Evolutionary conservation across 306 rosid species (phyloP), one percentile per base, ranked within the genome.

Genomic region (Sesbania bispinosa): DNA sequence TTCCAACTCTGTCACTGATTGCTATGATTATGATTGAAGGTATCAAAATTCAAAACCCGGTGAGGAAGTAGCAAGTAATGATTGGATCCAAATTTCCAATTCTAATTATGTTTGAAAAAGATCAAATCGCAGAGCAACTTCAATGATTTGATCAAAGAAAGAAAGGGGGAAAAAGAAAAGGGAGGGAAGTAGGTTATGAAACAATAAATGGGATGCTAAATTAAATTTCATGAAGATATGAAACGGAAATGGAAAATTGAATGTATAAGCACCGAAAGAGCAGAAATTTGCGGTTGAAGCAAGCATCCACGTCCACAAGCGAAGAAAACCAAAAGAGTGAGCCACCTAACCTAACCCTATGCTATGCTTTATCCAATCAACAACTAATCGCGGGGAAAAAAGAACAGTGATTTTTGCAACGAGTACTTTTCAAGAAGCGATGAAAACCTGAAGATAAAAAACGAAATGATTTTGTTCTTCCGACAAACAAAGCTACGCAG

Each of bases 231-330:
- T 26, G 29, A 26, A 26, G 4, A 26, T 26, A n/a, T n/a, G n/a
- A n/a, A 7, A 39, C 41, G 24, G 29, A 62, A 36, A 52, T 15
- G 15, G 20, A 2, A 43, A 43, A 27, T 38, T 2, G 46, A 27
- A 15, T 15, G 30, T 32, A 8, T 18, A 26, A 23, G 57, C 19
- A 52, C 27, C 20, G 29, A 57, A 57, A 62, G 52, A 4, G 54
- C 5, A 42, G 41, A 24, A 38, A 66, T 18, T 72, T 69, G 73
- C 52, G 29, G 57, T 62, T 14, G 65, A 77, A 69, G 77, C 77
- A 52, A 77, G 48, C 13, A 53, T 15, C 58, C 32, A 64, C 45
- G 54, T 62, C 8, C n/a, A n/a, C n/a, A n/a, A n/a, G n/a, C n/a
- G n/a, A n/a, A n/a, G n/a, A n/a, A n/a, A n/a, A n/a, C n/a, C n/a